Percentiles rank a stretch among this genome's conserved stretches.
Conservation (phyloP, 371 early-diverging fungal species). For the Apophysomyces elegans region DNA sequence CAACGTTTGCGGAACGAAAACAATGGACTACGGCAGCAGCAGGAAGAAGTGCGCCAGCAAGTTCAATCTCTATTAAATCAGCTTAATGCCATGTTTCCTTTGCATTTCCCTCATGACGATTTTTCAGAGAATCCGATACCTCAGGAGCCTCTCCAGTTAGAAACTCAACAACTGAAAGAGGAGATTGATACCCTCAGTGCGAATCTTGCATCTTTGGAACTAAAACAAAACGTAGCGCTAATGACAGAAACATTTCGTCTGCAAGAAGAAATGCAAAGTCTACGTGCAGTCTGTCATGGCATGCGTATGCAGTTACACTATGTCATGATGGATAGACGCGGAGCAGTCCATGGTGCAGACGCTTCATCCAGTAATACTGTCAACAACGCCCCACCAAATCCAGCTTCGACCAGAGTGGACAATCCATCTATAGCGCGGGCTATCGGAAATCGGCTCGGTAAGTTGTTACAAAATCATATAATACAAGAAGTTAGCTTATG, state of each 20-base stretch:
- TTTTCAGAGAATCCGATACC: slow-evolving; percentile 18
- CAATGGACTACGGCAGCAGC: slow-evolving; percentile 46
- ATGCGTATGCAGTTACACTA: slow-evolving; percentile 75
- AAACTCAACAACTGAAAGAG: slow-evolving; percentile 57
- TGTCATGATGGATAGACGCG: slow-evolving; percentile 59
- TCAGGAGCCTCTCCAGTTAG: slow-evolving; percentile 32
- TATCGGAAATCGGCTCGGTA: slow-evolving; percentile 41
- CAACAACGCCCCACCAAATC: slow-evolving; percentile 6
- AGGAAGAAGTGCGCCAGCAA: slow-evolving; percentile 46
- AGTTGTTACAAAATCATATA: not conserved
- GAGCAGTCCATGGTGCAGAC: slow-evolving; percentile 14
- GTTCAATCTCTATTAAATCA: slow-evolving; percentile 47
- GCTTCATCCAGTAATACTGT: slow-evolving; percentile 18
- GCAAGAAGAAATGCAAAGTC: slow-evolving; percentile 72
- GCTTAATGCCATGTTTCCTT: slow-evolving; percentile 45
- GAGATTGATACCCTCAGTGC: slow-evolving; percentile 66
- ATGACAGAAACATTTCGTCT: slow-evolving; percentile 70
- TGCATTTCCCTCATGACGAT: slow-evolving; percentile 34
- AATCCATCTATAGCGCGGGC: slow-evolving; percentile 22
- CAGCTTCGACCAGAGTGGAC: slow-evolving; percentile 9
- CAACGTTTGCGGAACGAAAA: slow-evolving; percentile 46
- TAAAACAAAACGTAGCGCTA: slow-evolving; percentile 72
- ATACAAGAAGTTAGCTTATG: not conserved
- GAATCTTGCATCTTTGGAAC: slow-evolving; percentile 61
- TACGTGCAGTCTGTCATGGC: slow-evolving; percentile 67